Evolutionary conservation across 805 yeast genomes (phyloP).

Genomic region (Kodamaea restingae): DNA sequence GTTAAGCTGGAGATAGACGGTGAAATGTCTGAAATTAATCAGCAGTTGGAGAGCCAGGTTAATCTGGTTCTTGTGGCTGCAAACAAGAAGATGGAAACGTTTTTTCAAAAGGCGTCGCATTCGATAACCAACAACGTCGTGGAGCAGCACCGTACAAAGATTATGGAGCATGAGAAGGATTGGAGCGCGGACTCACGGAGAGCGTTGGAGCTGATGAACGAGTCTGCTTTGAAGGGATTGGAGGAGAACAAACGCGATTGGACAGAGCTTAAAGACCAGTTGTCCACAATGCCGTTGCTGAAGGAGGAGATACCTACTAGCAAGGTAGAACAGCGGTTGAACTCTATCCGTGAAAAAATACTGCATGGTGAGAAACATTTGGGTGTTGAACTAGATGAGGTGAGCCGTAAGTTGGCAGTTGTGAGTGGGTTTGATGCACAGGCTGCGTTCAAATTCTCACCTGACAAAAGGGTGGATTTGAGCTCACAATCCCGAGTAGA

Average conservation of each 20-base stretch:
- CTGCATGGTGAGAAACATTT: conserved; percentile 1
- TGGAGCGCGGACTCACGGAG: conserved; percentile 5
- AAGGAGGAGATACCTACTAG: conserved; percentile 1
- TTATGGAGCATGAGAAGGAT: conserved; percentile 1
- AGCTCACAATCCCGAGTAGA: too few species aligned
- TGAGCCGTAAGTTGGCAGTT: conserved; percentile 3
- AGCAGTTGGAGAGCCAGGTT: conserved; percentile 3
- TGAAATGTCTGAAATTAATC: conserved; percentile 3
- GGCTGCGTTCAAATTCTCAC: conserved; percentile 8
- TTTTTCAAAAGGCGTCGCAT: conserved; percentile 4
- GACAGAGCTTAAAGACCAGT: conserved; percentile 6
- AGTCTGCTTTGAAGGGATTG: conserved; percentile 1
- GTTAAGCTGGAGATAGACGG: conserved; percentile 5
- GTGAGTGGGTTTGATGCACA: conserved; percentile 10
- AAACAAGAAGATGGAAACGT: neutral
- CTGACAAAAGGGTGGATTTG: conserved; percentile 4
- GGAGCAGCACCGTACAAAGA: conserved; percentile 4
- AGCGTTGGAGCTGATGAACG: conserved; percentile 4
- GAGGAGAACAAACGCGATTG: conserved; percentile 7
- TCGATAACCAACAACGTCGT: conserved; percentile 5
- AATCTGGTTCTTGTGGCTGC: conserved; percentile 1
- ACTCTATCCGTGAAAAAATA: conserved; percentile 5
- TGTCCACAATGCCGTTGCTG: conserved; percentile 1
- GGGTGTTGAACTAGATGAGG: conserved; percentile 2
- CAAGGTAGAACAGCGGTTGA: conserved; percentile 6